A percentile compares a stretch with the other conserved stretches of the same genome.
Conservation (phyloP, 306 rosid species). For the Styphnolobium japonicum region DNA sequence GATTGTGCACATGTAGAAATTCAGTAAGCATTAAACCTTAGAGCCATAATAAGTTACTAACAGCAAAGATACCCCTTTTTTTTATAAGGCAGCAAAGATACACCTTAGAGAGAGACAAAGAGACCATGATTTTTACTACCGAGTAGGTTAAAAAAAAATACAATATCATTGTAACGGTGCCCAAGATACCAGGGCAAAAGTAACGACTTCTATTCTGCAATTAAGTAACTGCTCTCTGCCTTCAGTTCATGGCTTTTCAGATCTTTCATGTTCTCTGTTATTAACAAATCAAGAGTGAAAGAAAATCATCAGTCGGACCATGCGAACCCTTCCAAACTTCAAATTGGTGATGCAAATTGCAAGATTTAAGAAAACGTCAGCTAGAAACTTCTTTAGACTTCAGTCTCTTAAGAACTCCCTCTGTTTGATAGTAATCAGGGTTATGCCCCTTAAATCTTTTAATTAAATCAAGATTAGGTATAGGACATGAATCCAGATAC, state of each 20-base stretch:
- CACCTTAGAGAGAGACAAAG: neutral
- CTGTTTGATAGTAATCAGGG: slow-evolving; percentile 11
- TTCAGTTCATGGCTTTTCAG: slow-evolving; percentile 22
- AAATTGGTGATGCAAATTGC: slow-evolving; percentile 24
- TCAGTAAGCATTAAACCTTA: neutral
- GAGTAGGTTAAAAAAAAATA: neutral
- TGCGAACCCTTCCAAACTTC: slow-evolving; percentile 3
- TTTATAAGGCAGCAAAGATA: neutral
- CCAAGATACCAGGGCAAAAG: neutral
- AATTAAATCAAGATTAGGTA: slow-evolving; percentile 25
- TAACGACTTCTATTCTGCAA: slow-evolving; percentile 29
- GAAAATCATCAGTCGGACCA: slow-evolving; percentile 30
- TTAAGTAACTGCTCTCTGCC: slow-evolving; percentile 23
- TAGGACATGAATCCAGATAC: slow-evolving; percentile 23
- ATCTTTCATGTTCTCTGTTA: slow-evolving; percentile 28
- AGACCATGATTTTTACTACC: neutral
- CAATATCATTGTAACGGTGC: slow-evolving; percentile 5
- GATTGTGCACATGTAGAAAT: neutral
- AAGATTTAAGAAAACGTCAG: slow-evolving; percentile 19
- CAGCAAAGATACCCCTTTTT: neutral
- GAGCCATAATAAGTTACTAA: neutral
- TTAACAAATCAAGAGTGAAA: slow-evolving; percentile 26
- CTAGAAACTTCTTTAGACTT: slow-evolving; percentile 3
- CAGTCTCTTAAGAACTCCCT: slow-evolving; percentile 20
- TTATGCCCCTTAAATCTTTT: slow-evolving; percentile 5